Base-by-base conservation (phyloP, 2,329 filamentous ascomycete species). In the Nemania sp. region DNA sequence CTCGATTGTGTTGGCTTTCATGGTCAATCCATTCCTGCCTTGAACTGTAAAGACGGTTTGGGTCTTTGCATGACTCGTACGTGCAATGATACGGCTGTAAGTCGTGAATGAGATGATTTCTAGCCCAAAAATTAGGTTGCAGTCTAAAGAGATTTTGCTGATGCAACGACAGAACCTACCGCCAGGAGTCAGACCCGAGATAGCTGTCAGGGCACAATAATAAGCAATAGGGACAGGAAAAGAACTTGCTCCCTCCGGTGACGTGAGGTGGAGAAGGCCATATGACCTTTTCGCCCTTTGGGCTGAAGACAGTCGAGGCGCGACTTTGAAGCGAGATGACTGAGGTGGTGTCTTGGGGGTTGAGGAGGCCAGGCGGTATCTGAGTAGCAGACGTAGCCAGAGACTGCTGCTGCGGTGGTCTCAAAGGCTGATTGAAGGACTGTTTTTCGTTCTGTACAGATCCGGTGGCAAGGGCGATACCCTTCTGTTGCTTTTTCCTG, bases 51-150 rank as follows among this genome's bases (percentile, higher is more conserved):
- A 63, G 51, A 2, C 60, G 57, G 32, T 58, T n/a, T 5, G 65
- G 55, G 39, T 65, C 63, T 32, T 43, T 12, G 12, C 65, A 67
- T n/a, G 51, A 45, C 52, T 64, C 34, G 35, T 67, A 65, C 2
- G 65, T 67, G 48, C 65, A 67, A 17, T 63, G 57, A 46, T 67
- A 67, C 13, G 65, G 60, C 20, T 65, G 65, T 12, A 67, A 40
- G n/a, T 67, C 65, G 32, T 64, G 60, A 7, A 58, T 60, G 11
- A 65, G 42, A 39, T 67, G 65, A 11, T 11, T 51, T 20, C 35
- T 43, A 5, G 39, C 25, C 25, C n/a, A n/a, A 29, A 29, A 29
- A 29, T 29, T 29, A 29, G 25, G 25, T 29, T 29, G 7, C 7
- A 29, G 25, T 4, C 7, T 7, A 29, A 4, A 7, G 7, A 29